phyloP scores from a whole-genome alignment of 176 grass and related monocot species.

The Rhynchospora breviuscula region DNA sequence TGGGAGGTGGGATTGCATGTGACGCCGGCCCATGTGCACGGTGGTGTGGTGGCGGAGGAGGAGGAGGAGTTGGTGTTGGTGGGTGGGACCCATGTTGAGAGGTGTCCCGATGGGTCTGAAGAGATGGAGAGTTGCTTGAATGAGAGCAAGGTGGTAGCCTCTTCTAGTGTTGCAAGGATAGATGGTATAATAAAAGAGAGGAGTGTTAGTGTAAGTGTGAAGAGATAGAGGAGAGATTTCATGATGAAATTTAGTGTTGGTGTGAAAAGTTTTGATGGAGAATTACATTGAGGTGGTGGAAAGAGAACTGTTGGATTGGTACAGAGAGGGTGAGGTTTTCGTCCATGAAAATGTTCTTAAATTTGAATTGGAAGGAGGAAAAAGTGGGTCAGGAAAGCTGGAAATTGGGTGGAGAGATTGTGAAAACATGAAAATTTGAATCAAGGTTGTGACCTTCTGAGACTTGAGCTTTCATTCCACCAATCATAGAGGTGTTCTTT shows the following conservation, averaged over 20 bases:
- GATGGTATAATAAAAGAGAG: constrained; percentile 25
- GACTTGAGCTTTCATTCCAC: background rate
- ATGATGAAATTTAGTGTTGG: constrained; percentile 3
- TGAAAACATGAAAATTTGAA: constrained; percentile 8
- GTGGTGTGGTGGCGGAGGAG: background rate
- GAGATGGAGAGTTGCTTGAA: constrained; percentile 53
- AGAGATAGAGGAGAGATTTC: background rate
- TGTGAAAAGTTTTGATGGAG: background rate
- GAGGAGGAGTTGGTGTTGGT: constrained; percentile 18
- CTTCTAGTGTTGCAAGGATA: constrained; percentile 19
- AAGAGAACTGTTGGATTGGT: background rate
- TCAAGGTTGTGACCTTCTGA: background rate
- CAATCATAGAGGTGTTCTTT: background rate
- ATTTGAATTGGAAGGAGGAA: background rate
- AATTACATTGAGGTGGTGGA: constrained; percentile 8
- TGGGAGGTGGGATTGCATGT: constrained; percentile 34
- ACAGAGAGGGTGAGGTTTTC: background rate
- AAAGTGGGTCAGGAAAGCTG: background rate
- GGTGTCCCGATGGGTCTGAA: constrained; percentile 35
- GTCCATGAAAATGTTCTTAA: too few relatives aligned
- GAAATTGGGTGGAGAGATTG: constrained; percentile 2
- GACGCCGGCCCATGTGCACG: constrained; percentile 68
- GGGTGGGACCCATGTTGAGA: constrained; percentile 34
- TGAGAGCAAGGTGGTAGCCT: constrained; percentile 57
- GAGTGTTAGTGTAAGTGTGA: constrained; percentile 27